Percentiles rank a stretch among this genome's conserved stretches.
Conservation (phyloP, 2,329 filamentous ascomycete species). For the Chaetomium olivaceum region DNA sequence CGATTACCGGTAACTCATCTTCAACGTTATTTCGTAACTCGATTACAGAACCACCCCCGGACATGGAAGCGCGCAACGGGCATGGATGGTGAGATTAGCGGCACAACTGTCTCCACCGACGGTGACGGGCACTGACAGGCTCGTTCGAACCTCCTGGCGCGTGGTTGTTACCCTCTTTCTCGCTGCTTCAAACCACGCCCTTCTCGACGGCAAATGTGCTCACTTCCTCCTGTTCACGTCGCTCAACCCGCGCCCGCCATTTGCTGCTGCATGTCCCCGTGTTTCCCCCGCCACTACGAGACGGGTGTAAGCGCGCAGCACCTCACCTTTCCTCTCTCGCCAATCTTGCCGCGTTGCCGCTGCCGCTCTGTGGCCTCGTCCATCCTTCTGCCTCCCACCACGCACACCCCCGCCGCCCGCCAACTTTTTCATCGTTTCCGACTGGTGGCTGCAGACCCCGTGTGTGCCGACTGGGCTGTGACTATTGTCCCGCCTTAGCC, state of each 20-base stretch:
- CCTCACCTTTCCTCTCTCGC: slow-evolving; percentile 17
- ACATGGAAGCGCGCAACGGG: slow-evolving; percentile 10
- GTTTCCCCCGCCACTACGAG: slow-evolving; percentile 7
- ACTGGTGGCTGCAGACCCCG: slow-evolving; percentile 19
- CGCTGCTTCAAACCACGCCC: slow-evolving; percentile 25
- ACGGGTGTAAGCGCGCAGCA: slow-evolving; percentile 24
- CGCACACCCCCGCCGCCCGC: not conserved
- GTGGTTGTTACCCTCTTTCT: slow-evolving; percentile 19
- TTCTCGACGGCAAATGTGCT: slow-evolving; percentile 11
- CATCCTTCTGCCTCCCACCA: not conserved
- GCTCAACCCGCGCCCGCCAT: slow-evolving; percentile 13
- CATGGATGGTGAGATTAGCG: slow-evolving; percentile 24
- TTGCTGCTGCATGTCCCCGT: slow-evolving; percentile 19
- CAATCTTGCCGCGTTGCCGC: slow-evolving; percentile 17
- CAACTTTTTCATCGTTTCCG: slow-evolving; percentile 11
- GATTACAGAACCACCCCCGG: slow-evolving; percentile 12
- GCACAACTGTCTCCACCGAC: slow-evolving; percentile 21
- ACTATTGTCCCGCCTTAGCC: slow-evolving; percentile 11
- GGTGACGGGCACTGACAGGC: not conserved
- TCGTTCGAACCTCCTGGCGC: slow-evolving; percentile 15
- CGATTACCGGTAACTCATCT: not conserved
- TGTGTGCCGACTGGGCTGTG: slow-evolving; percentile 19
- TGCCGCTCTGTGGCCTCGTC: slow-evolving; percentile 15
- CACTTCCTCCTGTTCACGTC: slow-evolving; percentile 12
- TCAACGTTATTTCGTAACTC: not conserved